Percentiles rank a stretch among this genome's conserved stretches.
phyloP scores from a whole-genome alignment of 2,329 filamentous ascomycete species.

The Fusarium buharicum region DNA sequence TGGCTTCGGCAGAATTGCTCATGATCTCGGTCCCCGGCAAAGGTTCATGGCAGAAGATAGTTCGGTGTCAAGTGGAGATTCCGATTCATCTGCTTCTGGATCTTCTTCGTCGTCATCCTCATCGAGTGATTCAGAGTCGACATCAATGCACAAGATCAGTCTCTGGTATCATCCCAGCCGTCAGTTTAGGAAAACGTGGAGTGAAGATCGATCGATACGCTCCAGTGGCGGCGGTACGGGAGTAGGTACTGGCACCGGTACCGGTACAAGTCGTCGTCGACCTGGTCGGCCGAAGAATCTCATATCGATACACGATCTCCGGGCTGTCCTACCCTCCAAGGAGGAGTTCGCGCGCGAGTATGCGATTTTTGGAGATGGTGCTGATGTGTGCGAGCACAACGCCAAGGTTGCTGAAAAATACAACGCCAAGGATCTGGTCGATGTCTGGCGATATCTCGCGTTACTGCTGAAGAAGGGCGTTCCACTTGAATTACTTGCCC shows the following conservation, averaged over 20 bases:
- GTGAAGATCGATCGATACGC: slow-evolving; percentile 65
- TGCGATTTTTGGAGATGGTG: slow-evolving; percentile 82
- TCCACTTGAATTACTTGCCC: slow-evolving; percentile 71
- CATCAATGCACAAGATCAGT: slow-evolving; percentile 68
- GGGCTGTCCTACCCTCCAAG: slow-evolving; percentile 80
- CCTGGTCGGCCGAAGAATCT: slow-evolving; percentile 70
- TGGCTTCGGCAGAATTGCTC: slow-evolving; percentile 65
- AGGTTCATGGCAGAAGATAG: slow-evolving; percentile 60
- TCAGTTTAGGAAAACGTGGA: slow-evolving; percentile 65
- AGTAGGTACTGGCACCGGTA: slow-evolving; percentile 60
- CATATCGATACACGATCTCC: slow-evolving; percentile 77
- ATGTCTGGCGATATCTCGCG: slow-evolving; percentile 85
- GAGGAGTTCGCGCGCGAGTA: slow-evolving; percentile 81
- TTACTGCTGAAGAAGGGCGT: slow-evolving; percentile 82
- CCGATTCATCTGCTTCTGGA: slow-evolving; percentile 61
- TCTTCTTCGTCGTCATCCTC: slow-evolving; percentile 63
- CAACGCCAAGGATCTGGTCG: slow-evolving; percentile 76
- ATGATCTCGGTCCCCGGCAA: slow-evolving; percentile 61
- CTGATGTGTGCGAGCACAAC: slow-evolving; percentile 87
- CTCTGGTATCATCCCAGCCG: slow-evolving; percentile 66
- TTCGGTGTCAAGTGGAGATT: slow-evolving; percentile 63
- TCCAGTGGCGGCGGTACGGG: slow-evolving; percentile 70
- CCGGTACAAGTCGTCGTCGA: slow-evolving; percentile 62
- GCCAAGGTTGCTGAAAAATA: slow-evolving; percentile 78
- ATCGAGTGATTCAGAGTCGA: slow-evolving; percentile 70